Base-by-base conservation (phyloP, 257 asterid species). In the Echites panduratus region DNA sequence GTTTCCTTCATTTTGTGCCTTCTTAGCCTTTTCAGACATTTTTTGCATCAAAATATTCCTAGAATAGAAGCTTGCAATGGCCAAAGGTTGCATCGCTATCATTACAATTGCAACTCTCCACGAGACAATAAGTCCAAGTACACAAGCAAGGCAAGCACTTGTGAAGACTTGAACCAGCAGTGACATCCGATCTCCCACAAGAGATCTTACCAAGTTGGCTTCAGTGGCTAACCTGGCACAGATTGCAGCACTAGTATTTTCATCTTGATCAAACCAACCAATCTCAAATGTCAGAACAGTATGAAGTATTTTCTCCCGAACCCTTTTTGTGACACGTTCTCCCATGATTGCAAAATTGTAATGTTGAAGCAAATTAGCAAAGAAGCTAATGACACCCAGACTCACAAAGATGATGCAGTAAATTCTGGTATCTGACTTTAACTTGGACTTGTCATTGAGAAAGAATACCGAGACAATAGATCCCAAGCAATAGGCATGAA, bases 61-160 rank as follows among this genome's bases (percentile, higher is more conserved):
- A 0, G 85, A 89, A 58, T 91, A 89, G 74, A 87, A 86, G 82
- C 97, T 80, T 0, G 83, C 82, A 0, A 91, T 80, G 26, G 83
- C 73, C 6, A 91, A 24, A 13, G 97, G 96, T 26, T 89, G 97
- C 19, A 85, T 72, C 1, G 97, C 81, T 24, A 91, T 89, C 76
- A 87, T 84, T 32, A 89, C 91, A n/a, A 86, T 73, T n/a, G 96
- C 82, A 8, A 91, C 87, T 76, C 87, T 82, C 96, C 96, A 89
- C 8, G 97, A 73, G 6, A 87, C 80, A 7, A 85, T 26, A 9
- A 91, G 68, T 64, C 84, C 97, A 16, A 89, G 74, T 0, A 70
- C 52, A 49, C 79, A 91, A 10, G 97, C 92, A 12, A 87, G 79
- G 0, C 72, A 45, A 52, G 92, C 95, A 70, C 89, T 84, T 1